These are phyloP conservation scores for Isochrysis galbana DNA, from an alignment of 78 protist species.

Conservation along the genomic window DNA sequence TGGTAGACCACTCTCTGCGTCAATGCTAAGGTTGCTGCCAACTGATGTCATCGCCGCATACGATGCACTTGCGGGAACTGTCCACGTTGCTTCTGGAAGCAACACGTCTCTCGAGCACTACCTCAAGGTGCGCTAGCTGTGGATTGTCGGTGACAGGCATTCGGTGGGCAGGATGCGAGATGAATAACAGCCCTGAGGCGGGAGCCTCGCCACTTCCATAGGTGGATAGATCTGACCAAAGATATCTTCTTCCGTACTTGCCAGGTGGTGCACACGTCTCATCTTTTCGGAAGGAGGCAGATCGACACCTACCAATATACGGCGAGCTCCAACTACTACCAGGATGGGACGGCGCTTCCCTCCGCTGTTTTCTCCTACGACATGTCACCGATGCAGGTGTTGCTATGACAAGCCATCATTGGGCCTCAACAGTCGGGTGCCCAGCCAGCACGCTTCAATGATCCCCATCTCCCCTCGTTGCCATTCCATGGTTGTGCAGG, in stretches of 20 bases:
- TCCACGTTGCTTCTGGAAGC: neutral
- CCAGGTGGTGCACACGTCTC: constrained; percentile 23
- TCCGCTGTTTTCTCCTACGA: neutral
- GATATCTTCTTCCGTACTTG: neutral
- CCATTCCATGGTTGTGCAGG: neutral
- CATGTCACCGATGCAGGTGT: constrained; percentile 27
- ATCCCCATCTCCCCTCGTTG: neutral
- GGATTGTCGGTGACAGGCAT: too few species aligned
- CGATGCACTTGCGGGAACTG: neutral
- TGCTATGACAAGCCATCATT: neutral
- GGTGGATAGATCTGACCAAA: too few species aligned
- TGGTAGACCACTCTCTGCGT: neutral
- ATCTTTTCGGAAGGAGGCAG: too few species aligned
- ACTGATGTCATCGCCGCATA: neutral
- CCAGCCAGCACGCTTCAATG: too few species aligned
- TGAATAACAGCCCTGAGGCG: too few species aligned
- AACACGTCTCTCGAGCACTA: constrained; percentile 29
- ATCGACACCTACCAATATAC: constrained; percentile 26
- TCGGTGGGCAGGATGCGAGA: too few species aligned
- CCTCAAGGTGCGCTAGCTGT: too few species aligned
- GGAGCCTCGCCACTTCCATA: too few species aligned
- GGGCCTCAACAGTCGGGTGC: too few species aligned
- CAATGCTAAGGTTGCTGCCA: neutral
- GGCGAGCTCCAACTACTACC: neutral
- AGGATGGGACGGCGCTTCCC: neutral